phyloP scores from a whole-genome alignment of 768 basidiomycete genomes.

The Tremella mesenterica region DNA sequence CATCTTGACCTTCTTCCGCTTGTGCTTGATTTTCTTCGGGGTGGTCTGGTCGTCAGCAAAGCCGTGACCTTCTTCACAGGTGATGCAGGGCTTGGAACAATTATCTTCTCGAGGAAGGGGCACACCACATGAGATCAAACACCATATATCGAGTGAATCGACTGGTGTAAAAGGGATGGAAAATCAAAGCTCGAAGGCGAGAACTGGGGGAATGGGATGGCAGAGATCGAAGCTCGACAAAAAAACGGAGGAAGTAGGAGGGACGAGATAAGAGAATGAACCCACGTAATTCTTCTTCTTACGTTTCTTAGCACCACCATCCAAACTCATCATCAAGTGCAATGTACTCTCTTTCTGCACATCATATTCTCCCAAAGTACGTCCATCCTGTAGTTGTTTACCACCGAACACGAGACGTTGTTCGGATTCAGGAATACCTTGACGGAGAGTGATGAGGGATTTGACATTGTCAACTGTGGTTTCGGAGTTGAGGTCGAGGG shows the following conservation, averaged over 20 bases:
- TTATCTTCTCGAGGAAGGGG: background rate
- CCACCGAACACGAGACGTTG: conserved; percentile 98
- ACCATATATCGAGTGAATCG: background rate
- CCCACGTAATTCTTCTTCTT: conserved; percentile 97
- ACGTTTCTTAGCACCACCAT: conserved; percentile 96
- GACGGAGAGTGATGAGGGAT: conserved; percentile 95
- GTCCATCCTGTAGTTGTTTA: conserved; percentile 98
- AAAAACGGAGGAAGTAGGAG: background rate
- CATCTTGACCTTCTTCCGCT: conserved; percentile 99
- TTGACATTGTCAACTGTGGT: conserved; percentile 98
- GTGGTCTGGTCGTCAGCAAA: conserved; percentile 50
- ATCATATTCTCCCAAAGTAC: conserved; percentile 54
- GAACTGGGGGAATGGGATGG: too few species aligned
- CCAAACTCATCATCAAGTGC: conserved; percentile 90
- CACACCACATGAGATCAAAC: background rate
- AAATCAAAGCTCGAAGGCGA: too few species aligned
- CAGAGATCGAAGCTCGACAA: too few species aligned
- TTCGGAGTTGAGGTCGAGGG: conserved; percentile 93
- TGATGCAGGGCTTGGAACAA: background rate
- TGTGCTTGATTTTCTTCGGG: conserved; percentile 99
- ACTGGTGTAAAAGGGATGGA: too few species aligned
- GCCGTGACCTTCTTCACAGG: background rate
- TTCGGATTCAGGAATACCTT: conserved; percentile 70
- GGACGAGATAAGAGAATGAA: conserved; percentile 10
- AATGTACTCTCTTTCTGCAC: conserved; percentile 98